Evolutionary conservation across 2,329 filamentous ascomycete species (phyloP).

Genomic region (Thermochaetoides dissita): DNA sequence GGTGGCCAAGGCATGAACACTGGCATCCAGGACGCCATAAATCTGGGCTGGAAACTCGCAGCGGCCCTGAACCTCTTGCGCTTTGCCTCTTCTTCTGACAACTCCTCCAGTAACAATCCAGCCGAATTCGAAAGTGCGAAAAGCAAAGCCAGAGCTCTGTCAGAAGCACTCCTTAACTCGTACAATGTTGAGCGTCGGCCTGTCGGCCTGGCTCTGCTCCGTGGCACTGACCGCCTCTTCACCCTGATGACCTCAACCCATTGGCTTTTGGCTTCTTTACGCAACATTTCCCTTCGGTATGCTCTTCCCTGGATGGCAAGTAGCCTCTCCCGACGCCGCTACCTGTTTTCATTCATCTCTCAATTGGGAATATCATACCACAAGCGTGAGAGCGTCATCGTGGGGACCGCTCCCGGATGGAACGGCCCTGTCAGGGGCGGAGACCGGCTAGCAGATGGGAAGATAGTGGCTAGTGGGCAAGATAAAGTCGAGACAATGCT

Average conservation of each 20-base stretch:
- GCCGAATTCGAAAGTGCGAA: no score
- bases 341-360: constrained; percentile 23
- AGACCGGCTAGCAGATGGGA: constrained; percentile 30
- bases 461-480: constrained; percentile 9
- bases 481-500: constrained; percentile 12
- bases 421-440: constrained; percentile 28
- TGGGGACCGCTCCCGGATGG: constrained; percentile 17
- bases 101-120: no score
- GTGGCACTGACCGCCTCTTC: constrained; percentile 29
- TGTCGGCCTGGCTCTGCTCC: constrained; percentile 29
- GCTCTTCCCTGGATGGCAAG: constrained; percentile 23
- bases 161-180: constrained; percentile 24
- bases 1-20: constrained; percentile 46
- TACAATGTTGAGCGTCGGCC: constrained; percentile 17
- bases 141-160: no score
- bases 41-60: constrained; percentile 41
- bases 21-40: constrained; percentile 38
- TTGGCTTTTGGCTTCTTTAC: constrained; percentile 22
- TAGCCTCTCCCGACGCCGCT: constrained; percentile 11
- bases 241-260: constrained; percentile 23
- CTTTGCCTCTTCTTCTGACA: no score
- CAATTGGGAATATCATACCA: constrained; percentile 31
- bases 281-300: constrained; percentile 25
- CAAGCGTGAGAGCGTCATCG: constrained; percentile 24
- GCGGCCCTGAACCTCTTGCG: constrained; percentile 25